Conservation (phyloP, 345 rosid genomes). For the Brassica rapa region DNA sequence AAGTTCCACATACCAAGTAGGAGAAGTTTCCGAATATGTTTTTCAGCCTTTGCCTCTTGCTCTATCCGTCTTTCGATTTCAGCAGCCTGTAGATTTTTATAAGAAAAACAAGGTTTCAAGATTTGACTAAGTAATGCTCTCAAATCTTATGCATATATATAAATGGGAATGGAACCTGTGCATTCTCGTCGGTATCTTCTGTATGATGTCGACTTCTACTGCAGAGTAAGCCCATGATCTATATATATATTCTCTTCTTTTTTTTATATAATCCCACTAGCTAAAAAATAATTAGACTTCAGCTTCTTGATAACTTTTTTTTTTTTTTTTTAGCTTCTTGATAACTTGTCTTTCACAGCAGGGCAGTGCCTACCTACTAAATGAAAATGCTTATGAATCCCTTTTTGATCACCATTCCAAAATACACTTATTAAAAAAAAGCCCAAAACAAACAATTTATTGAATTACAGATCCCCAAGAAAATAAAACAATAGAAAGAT, state of each 20-base stretch:
- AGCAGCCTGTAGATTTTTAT: slow-evolving; percentile 57
- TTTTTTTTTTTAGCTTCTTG: too few species aligned
- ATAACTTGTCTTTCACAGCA: too few species aligned
- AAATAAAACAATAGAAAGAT: background rate
- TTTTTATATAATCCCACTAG: slow-evolving; percentile 39
- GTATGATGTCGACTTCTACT: slow-evolving; percentile 64
- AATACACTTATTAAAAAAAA: background rate
- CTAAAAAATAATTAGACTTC: too few species aligned
- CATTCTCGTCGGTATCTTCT: slow-evolving; percentile 75
- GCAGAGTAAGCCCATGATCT: slow-evolving; percentile 81
- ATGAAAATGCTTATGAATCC: background rate
- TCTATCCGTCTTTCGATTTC: slow-evolving; percentile 96
- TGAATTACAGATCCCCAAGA: slow-evolving; percentile 17
- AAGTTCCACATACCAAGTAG: slow-evolving; percentile 64
- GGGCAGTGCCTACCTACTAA: too few species aligned
- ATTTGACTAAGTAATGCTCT: background rate
- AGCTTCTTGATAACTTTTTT: too few species aligned
- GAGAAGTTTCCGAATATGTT: slow-evolving; percentile 87
- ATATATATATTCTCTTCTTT: slow-evolving; percentile 20
- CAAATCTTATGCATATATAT: background rate
- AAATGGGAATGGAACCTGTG: slow-evolving; percentile 51
- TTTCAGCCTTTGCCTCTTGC: slow-evolving; percentile 94
- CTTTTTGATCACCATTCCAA: background rate
- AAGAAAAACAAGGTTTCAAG: slow-evolving; percentile 3
- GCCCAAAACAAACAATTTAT: background rate